Percentiles rank a stretch among this genome's conserved stretches.
phyloP scores from a whole-genome alignment of 208 protist species.

The Acanthamoeba lenticulata region DNA sequence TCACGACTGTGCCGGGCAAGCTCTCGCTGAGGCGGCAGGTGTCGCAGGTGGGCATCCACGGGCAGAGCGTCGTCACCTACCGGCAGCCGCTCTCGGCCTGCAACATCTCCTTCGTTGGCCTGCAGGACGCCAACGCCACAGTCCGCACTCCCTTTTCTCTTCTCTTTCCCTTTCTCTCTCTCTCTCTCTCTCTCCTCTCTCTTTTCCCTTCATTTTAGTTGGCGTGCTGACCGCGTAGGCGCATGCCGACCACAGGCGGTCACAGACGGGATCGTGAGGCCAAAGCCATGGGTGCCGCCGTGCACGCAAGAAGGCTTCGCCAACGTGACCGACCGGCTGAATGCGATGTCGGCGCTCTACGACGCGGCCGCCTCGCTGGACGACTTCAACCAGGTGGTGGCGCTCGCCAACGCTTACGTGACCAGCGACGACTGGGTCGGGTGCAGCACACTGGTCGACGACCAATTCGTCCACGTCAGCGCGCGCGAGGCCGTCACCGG shows the following conservation, averaged over 20 bases:
- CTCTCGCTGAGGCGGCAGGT: neutral
- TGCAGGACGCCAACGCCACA: neutral
- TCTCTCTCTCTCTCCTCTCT: too few relatives aligned
- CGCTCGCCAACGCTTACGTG: neutral
- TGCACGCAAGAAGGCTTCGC: neutral
- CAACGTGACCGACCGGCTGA: neutral
- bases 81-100: neutral
- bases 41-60: constrained; percentile 3
- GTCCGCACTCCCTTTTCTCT: neutral
- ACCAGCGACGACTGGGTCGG: neutral
- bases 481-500: neutral
- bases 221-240: neutral
- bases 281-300: neutral
- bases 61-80: neutral
- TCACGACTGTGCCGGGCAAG: neutral
- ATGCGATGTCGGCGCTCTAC: neutral
- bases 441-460: neutral
- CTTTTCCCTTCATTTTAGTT: too few relatives aligned
- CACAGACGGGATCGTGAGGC: neutral
- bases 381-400: neutral
- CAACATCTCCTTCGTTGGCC: neutral
- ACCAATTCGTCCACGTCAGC: neutral
- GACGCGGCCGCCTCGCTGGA: neutral
- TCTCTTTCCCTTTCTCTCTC: too few relatives aligned
- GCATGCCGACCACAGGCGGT: neutral